Conservation (phyloP, 2,329 filamentous ascomycete species). For the Tolypocladium tundrense region DNA sequence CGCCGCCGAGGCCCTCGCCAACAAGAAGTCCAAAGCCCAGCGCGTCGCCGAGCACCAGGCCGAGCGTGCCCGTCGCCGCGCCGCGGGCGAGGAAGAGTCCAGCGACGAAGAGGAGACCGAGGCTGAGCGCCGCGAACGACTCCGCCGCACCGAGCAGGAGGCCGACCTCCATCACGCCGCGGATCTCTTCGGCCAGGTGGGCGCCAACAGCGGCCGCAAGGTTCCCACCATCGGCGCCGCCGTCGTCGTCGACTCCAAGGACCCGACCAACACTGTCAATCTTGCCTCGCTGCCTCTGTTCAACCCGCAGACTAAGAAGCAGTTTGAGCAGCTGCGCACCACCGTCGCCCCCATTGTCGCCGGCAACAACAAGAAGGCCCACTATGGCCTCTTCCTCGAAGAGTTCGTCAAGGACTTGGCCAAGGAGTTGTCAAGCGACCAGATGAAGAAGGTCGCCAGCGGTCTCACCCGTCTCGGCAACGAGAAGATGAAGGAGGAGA, state of each 20-base stretch:
- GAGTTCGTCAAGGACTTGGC: slow-evolving; percentile 82
- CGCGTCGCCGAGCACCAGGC: slow-evolving; percentile 73
- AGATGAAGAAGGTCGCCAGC: slow-evolving; percentile 94
- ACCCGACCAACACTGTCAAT: slow-evolving; percentile 73
- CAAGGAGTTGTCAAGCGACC: slow-evolving; percentile 79
- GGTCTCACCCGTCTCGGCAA: slow-evolving; percentile 82
- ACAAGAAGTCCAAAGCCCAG: slow-evolving; percentile 81
- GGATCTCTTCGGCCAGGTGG: slow-evolving; percentile 75
- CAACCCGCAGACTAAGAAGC: slow-evolving; percentile 76
- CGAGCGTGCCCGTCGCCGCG: slow-evolving; percentile 42
- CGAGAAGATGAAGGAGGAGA: slow-evolving; percentile 98
- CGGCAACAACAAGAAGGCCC: slow-evolving; percentile 72
- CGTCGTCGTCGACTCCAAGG: slow-evolving; percentile 59
- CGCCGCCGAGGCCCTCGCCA: slow-evolving; percentile 76
- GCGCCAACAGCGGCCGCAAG: slow-evolving; percentile 57
- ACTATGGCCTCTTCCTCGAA: slow-evolving; percentile 82
- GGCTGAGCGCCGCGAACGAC: slow-evolving; percentile 60
- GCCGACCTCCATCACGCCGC: slow-evolving; percentile 82
- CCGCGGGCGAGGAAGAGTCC: slow-evolving; percentile 44
- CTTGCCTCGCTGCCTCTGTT: slow-evolving; percentile 73
- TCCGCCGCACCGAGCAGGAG: slow-evolving; percentile 74
- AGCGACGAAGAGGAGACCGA: slow-evolving; percentile 65
- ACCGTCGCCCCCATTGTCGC: slow-evolving; percentile 70
- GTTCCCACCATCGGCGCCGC: slow-evolving; percentile 52
- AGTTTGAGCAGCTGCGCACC: slow-evolving; percentile 73